These are phyloP conservation scores for Candida sakaeoensis DNA, from an alignment of 805 yeast genomes.

Conservation along the genomic window DNA sequence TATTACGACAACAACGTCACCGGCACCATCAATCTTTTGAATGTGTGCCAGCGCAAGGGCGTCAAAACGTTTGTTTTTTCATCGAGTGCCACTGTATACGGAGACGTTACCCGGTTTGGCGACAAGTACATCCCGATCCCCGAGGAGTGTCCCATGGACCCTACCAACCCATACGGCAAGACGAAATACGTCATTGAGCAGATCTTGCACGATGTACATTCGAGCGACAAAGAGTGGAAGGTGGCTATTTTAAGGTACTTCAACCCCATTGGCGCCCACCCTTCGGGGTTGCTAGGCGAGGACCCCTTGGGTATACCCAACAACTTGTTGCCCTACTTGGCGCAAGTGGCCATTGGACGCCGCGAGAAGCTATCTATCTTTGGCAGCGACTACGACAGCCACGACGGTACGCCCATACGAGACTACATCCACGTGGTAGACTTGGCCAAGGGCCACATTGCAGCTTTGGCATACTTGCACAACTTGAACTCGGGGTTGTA, in stretches of 20 bases:
- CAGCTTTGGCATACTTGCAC: constrained; percentile 60
- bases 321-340: constrained; percentile 69
- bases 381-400: constrained; percentile 67
- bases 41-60: constrained; percentile 44
- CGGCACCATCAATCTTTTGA: constrained; percentile 60
- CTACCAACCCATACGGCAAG: constrained; percentile 75
- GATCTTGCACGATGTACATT: constrained; percentile 51
- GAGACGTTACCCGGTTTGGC: constrained; percentile 70
- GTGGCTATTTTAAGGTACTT: constrained; percentile 71
- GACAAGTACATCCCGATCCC: constrained; percentile 65
- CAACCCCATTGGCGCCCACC: constrained; percentile 85
- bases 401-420: constrained; percentile 78
- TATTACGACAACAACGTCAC: constrained; percentile 67
- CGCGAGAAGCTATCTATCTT: constrained; percentile 63
- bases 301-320: constrained; percentile 78
- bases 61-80: constrained; percentile 63
- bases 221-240: constrained; percentile 43
- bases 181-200: constrained; percentile 67
- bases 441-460: constrained; percentile 71
- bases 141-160: constrained; percentile 69
- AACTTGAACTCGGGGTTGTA: constrained; percentile 44
- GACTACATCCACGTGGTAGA: constrained; percentile 82
- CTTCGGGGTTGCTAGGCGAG: constrained; percentile 76
- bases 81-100: constrained; percentile 81
- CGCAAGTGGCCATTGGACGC: constrained; percentile 75